phyloP scores from a whole-genome alignment of 108 stramenopile genomes.

The Chaetoceros muelleri region DNA sequence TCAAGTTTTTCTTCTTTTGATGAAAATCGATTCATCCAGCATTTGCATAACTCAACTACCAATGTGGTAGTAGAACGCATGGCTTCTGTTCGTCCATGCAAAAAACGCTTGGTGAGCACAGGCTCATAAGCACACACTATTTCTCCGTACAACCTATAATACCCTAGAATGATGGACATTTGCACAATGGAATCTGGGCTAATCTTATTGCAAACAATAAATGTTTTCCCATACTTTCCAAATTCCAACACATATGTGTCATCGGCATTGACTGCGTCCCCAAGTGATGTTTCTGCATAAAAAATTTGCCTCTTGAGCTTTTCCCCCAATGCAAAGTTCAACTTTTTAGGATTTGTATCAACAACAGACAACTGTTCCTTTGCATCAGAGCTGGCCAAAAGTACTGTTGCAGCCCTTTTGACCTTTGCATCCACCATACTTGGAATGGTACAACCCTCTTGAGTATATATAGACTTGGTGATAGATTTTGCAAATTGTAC shows the following conservation, averaged over 20 bases:
- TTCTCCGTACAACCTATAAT: slow-evolving; percentile 70
- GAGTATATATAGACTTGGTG: slow-evolving; percentile 59
- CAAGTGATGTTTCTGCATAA: slow-evolving; percentile 66
- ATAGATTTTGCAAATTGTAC: slow-evolving; percentile 79
- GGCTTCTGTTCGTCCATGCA: slow-evolving; percentile 82
- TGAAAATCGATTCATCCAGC: slow-evolving; percentile 21
- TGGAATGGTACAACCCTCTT: slow-evolving; percentile 30
- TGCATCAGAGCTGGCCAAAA: slow-evolving; percentile 9
- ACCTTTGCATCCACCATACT: slow-evolving; percentile 56
- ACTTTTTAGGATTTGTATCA: slow-evolving; percentile 61
- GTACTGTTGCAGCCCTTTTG: slow-evolving; percentile 25
- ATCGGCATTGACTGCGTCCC: slow-evolving; percentile 65
- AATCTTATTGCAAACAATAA: slow-evolving; percentile 66
- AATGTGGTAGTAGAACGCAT: slow-evolving; percentile 65
- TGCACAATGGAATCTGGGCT: slow-evolving; percentile 80
- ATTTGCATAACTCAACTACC: slow-evolving; percentile 46
- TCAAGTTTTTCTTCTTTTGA: slow-evolving; percentile 40
- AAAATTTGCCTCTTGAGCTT: slow-evolving; percentile 47
- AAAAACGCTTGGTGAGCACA: slow-evolving; percentile 70
- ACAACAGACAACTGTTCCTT: slow-evolving; percentile 17
- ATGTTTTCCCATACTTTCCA: slow-evolving; percentile 52
- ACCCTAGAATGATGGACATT: slow-evolving; percentile 71
- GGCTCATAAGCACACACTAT: slow-evolving; percentile 74
- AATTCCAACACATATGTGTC: slow-evolving; percentile 73
- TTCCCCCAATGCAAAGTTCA: slow-evolving; percentile 56